phyloP scores from a whole-genome alignment of 2,329 filamentous ascomycete genomes.

The Amauroascus verrucosus region DNA sequence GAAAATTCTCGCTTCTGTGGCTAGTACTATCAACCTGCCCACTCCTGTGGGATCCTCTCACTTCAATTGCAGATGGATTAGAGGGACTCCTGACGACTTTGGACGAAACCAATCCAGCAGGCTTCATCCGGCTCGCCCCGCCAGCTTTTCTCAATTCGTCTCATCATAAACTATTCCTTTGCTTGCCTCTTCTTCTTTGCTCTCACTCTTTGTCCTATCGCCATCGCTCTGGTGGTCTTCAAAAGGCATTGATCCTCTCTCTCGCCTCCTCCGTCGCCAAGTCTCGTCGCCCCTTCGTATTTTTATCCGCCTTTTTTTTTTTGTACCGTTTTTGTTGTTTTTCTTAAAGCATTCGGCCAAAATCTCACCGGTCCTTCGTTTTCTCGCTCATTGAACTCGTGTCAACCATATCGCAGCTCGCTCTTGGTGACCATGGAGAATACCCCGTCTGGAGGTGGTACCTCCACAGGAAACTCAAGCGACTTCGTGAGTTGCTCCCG shows the following conservation, averaged over 20 bases:
- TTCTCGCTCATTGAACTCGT: not conserved
- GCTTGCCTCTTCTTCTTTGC: not conserved
- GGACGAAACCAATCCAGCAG: conserved; percentile 10
- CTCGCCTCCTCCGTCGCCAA: not conserved
- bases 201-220: not conserved
- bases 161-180: not conserved
- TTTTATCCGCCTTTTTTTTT: not conserved
- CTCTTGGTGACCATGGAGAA: conserved; percentile 12
- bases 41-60: not conserved
- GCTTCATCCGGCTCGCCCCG: not conserved
- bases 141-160: not conserved
- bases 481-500: conserved; percentile 66
- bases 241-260: not conserved
- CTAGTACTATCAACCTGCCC: not conserved
- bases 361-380: no score
- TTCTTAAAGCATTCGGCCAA: no score
- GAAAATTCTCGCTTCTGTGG: not conserved
- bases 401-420: not conserved
- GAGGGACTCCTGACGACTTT: conserved; percentile 9
- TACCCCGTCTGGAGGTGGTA: conserved; percentile 9
- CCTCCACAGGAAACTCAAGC: conserved; percentile 69
- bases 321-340: not conserved
- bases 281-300: no score
- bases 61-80: conserved; percentile 8
- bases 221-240: not conserved